phyloP scores from a whole-genome alignment of 805 yeast species.

The Tetrapisispora fleetii region DNA sequence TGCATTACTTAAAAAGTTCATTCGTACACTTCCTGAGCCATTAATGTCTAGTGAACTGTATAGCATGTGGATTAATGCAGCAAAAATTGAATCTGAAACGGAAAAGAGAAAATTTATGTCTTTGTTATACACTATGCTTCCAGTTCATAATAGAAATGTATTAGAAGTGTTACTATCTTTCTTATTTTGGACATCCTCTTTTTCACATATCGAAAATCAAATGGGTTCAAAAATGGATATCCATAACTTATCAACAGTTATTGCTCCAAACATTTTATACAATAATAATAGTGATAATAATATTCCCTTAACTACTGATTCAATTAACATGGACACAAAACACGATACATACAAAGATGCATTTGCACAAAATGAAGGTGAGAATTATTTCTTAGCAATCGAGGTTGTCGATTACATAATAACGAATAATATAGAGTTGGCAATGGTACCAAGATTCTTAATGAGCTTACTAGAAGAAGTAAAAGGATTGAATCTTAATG shows the following conservation, averaged over 20 bases:
- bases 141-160: slow-evolving; percentile 70
- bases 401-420: slow-evolving; percentile 82
- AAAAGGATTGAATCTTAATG: slow-evolving; percentile 8
- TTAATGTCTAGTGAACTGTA: slow-evolving; percentile 66
- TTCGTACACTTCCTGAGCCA: slow-evolving; percentile 90
- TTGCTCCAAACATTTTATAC: slow-evolving; percentile 84
- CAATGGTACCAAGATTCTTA: slow-evolving; percentile 64
- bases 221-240: slow-evolving; percentile 93
- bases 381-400: slow-evolving; percentile 76
- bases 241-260: slow-evolving; percentile 88
- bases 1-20: slow-evolving; percentile 81
- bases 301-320: slow-evolving; percentile 6
- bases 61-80: slow-evolving; percentile 68
- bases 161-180: slow-evolving; percentile 79
- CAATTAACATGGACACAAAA: slow-evolving; percentile 13
- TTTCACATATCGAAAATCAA: slow-evolving; percentile 85
- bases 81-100: slow-evolving; percentile 39
- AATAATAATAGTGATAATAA: slow-evolving; percentile 5
- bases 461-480: slow-evolving; percentile 37
- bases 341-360: slow-evolving; percentile 29
- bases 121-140: slow-evolving; percentile 68
- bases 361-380: slow-evolving; percentile 41
- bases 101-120: slow-evolving; percentile 43
- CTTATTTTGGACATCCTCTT: slow-evolving; percentile 91
- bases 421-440: slow-evolving; percentile 67